Evolutionary conservation across 495 filamentous ascomycete genomes (phyloP).

Genomic region (Parachaetomium inaequale): DNA sequence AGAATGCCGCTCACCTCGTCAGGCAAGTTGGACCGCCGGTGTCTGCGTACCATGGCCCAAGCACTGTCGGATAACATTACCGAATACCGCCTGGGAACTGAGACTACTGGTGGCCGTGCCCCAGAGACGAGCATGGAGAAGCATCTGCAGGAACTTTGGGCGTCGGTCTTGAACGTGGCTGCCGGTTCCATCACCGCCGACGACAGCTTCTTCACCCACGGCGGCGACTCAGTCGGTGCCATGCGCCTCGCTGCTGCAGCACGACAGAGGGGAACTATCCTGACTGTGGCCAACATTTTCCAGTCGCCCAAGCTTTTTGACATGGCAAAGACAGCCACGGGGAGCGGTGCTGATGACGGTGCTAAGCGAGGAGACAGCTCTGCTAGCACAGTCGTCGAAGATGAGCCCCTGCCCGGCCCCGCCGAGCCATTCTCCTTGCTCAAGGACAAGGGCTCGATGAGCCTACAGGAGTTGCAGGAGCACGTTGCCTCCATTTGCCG

Average conservation of each 20-base stretch:
- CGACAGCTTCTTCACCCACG: constrained; percentile 60
- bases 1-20: constrained; percentile 50
- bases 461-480: not conserved
- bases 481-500: constrained; percentile 21
- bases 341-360: not conserved
- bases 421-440: constrained; percentile 19
- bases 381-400: not conserved
- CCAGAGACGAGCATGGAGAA: constrained; percentile 27
- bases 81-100: constrained; percentile 15
- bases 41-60: constrained; percentile 19
- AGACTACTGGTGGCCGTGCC: not conserved
- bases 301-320: constrained; percentile 46
- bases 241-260: constrained; percentile 63
- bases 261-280: constrained; percentile 43
- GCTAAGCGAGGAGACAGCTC: not conserved
- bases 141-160: constrained; percentile 33
- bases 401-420: not conserved
- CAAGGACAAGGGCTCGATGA: not conserved
- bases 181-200: constrained; percentile 43
- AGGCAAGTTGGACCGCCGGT: constrained; percentile 48
- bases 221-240: constrained; percentile 67
- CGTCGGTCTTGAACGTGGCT: constrained; percentile 25
- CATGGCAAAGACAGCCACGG: constrained; percentile 33
- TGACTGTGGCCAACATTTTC: constrained; percentile 55
- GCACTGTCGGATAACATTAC: constrained; percentile 2